Evolutionary conservation across 257 asterid species (phyloP).

Genomic region (Primulina eburnea): DNA sequence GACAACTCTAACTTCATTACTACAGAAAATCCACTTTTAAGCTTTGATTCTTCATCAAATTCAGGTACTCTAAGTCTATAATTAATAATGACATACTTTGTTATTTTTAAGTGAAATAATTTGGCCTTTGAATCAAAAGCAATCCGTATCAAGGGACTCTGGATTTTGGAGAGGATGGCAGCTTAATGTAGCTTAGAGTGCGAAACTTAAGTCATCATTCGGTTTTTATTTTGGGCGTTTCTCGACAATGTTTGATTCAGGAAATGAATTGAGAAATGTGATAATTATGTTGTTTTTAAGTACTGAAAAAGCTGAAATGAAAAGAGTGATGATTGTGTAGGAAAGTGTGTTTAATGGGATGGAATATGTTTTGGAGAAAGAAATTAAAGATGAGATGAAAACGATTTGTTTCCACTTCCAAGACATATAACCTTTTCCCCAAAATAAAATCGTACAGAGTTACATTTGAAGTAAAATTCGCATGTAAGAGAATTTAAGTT

Average conservation of each 20-base stretch:
- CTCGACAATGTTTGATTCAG: background rate
- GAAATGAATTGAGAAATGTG: background rate
- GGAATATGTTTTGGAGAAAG: too few species aligned
- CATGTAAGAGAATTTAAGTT: background rate
- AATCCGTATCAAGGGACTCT: background rate
- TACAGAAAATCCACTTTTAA: conserved; percentile 58
- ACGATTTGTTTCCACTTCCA: too few species aligned
- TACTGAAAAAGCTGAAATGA: background rate
- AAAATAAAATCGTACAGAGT: too few species aligned
- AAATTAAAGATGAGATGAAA: too few species aligned
- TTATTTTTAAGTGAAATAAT: background rate
- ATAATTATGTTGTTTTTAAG: background rate
- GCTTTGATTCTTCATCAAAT: conserved; percentile 65
- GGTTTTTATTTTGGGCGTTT: background rate
- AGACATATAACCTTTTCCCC: too few species aligned
- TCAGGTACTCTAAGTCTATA: conserved; percentile 40
- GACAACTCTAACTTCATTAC: conserved; percentile 53
- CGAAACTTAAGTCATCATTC: background rate
- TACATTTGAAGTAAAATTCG: too few species aligned
- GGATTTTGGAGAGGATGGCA: background rate
- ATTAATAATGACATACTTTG: background rate
- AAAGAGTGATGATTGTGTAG: too few species aligned
- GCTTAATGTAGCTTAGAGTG: background rate
- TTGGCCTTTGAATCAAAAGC: background rate
- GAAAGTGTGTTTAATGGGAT: background rate